A percentile compares a stretch with the other conserved stretches of the same genome.
These are phyloP conservation scores for Podaxis sp. DNA, from an alignment of 768 basidiomycete genomes.

Conservation along the genomic window DNA sequence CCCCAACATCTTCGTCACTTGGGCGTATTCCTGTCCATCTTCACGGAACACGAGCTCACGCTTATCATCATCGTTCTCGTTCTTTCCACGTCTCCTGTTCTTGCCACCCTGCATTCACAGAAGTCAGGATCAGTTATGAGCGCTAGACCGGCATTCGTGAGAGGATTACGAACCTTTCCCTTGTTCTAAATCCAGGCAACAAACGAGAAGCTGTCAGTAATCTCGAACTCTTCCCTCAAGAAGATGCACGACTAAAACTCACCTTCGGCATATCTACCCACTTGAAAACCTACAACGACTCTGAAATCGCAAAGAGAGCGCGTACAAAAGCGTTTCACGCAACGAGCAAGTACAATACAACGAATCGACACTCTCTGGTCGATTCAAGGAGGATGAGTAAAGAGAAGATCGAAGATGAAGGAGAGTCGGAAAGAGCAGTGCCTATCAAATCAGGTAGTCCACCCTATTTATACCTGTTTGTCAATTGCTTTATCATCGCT, in stretches of 20 bases:
- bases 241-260: not conserved
- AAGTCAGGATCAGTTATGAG: not conserved
- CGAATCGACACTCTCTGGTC: not conserved
- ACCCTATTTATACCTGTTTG: slow-evolving; percentile 2
- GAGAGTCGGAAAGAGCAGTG: slow-evolving; percentile 6
- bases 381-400: not conserved
- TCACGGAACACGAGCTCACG: slow-evolving; percentile 98
- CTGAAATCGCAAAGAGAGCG: not conserved
- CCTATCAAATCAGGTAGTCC: slow-evolving; percentile 6
- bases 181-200: slow-evolving; percentile 3
- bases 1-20: slow-evolving; percentile 97
- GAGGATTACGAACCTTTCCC: slow-evolving; percentile 12
- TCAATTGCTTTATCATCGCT: not conserved
- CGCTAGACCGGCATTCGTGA: not conserved
- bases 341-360: not conserved
- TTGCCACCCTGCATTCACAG: slow-evolving; percentile 78
- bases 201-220: not conserved
- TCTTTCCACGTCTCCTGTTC: slow-evolving; percentile 99
- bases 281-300: not conserved
- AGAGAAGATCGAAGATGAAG: not conserved
- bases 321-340: not conserved
- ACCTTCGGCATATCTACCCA: slow-evolving; percentile 12
- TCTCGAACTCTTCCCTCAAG: too few species aligned
- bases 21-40: slow-evolving; percentile 98
- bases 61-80: slow-evolving; percentile 99